phyloP scores from a whole-genome alignment of 495 filamentous ascomycete species.

The Lasiosphaeria hispida region DNA sequence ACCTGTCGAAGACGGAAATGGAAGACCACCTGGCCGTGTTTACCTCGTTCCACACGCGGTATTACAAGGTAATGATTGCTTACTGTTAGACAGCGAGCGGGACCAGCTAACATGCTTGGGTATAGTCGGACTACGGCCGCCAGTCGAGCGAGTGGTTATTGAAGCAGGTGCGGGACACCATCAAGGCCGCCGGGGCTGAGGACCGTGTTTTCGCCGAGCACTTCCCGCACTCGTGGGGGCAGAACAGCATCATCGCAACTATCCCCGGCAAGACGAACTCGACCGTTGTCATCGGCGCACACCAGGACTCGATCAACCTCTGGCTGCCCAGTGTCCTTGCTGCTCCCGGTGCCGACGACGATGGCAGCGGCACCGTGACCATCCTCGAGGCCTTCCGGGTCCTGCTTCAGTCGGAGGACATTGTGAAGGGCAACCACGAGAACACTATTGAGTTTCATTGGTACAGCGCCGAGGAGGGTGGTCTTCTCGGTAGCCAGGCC shows the following conservation, averaged over 20 bases:
- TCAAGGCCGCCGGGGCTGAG: slow-evolving; percentile 67
- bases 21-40: slow-evolving; percentile 57
- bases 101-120: slow-evolving; percentile 48
- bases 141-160: slow-evolving; percentile 90
- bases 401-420: slow-evolving; percentile 50
- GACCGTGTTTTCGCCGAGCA: slow-evolving; percentile 63
- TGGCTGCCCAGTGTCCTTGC: slow-evolving; percentile 81
- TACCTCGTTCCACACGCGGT: slow-evolving; percentile 34
- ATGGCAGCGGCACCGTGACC: slow-evolving; percentile 58
- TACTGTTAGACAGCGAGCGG: no score
- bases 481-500: slow-evolving; percentile 84
- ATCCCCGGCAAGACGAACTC: slow-evolving; percentile 84
- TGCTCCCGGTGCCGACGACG: slow-evolving; percentile 60
- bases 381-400: slow-evolving; percentile 62
- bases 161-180: slow-evolving; percentile 66
- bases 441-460: slow-evolving; percentile 99
- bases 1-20: slow-evolving; percentile 77
- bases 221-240: slow-evolving; percentile 85
- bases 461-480: slow-evolving; percentile 96
- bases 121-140: slow-evolving; percentile 80
- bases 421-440: slow-evolving; percentile 53
- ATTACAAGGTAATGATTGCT: slow-evolving; percentile 28
- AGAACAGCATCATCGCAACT: slow-evolving; percentile 87
- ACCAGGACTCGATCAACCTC: slow-evolving; percentile 80
- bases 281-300: slow-evolving; percentile 68